A percentile compares a stretch with the other conserved stretches of the same genome.
These are phyloP conservation scores for Camelina neglecta DNA, from an alignment of 345 rosid genomes.

Conservation along the genomic window DNA sequence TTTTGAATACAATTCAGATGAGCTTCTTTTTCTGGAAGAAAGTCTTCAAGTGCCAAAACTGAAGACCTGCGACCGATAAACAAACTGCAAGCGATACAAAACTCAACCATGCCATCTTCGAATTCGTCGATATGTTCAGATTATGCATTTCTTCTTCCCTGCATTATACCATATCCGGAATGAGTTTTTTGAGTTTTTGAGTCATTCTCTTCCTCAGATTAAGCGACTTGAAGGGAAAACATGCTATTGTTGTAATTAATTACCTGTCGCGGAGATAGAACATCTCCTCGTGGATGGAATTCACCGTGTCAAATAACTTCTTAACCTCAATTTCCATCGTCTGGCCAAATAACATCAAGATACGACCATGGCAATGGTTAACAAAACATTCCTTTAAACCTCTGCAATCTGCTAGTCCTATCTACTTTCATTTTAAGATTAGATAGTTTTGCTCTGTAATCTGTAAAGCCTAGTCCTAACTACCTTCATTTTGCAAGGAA, in stretches of 20 bases:
- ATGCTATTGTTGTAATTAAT: conserved; percentile 35
- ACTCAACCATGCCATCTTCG: conserved; percentile 67
- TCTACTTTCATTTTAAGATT: not conserved
- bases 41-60: conserved; percentile 83
- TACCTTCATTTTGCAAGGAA: conserved; percentile 3
- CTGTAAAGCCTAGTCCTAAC: conserved; percentile 1
- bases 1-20: conserved; percentile 44
- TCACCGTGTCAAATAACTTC: conserved; percentile 70
- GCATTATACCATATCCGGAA: conserved; percentile 27
- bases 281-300: conserved; percentile 82
- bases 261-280: conserved; percentile 81
- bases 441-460: not conserved
- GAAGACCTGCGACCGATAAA: conserved; percentile 74
- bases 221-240: conserved; percentile 1
- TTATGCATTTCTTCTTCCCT: conserved; percentile 92
- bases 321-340: conserved; percentile 81
- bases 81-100: conserved; percentile 68
- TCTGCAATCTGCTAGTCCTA: conserved; percentile 15
- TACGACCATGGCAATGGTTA: conserved; percentile 20
- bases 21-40: conserved; percentile 92
- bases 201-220: not conserved
- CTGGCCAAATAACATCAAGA: conserved; percentile 50
- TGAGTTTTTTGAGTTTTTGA: not conserved
- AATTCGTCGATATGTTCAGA: conserved; percentile 67
- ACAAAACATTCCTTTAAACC: conserved; percentile 2